Evolutionary conservation across 2,329 filamentous ascomycete genomes (phyloP).

Genomic region (Ramularia collo-cygni): DNA sequence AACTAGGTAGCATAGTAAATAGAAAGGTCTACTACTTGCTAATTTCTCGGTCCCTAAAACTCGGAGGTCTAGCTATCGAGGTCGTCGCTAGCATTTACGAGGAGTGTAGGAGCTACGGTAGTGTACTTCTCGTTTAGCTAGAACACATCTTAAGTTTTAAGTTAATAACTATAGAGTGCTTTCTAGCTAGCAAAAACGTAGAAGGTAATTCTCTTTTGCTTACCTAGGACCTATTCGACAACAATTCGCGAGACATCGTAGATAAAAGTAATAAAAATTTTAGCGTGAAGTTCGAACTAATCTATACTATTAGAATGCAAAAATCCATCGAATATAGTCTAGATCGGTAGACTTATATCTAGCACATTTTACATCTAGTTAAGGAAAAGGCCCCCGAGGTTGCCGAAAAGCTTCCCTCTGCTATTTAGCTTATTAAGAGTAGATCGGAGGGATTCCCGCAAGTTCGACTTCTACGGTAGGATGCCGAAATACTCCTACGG

Average conservation of each 20-base stretch:
- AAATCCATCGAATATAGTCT: conserved; percentile 35
- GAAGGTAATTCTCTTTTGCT: conserved; percentile 45
- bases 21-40: conserved; percentile 51
- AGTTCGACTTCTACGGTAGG: conserved; percentile 46
- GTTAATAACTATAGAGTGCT: conserved; percentile 52
- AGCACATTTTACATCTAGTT: conserved; percentile 32
- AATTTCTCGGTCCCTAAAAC: conserved; percentile 48
- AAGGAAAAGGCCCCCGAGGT: conserved; percentile 4
- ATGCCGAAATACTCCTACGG: conserved; percentile 16
- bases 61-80: conserved; percentile 24
- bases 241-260: conserved; percentile 51
- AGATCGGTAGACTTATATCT: conserved; percentile 32
- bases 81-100: conserved; percentile 35
- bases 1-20: conserved; percentile 50
- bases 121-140: conserved; percentile 54
- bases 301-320: conserved; percentile 40
- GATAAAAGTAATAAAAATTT: conserved; percentile 52
- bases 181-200: conserved; percentile 41
- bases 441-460: conserved; percentile 43
- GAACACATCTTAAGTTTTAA: conserved; percentile 61
- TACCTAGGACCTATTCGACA: conserved; percentile 46
- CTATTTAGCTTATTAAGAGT: conserved; percentile 9
- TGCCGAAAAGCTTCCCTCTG: background rate
- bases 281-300: conserved; percentile 35
- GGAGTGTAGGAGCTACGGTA: conserved; percentile 37